These are phyloP conservation scores for Colletotrichum limetticola DNA, from an alignment of 2,329 filamentous ascomycete species.

Conservation along the genomic window DNA sequence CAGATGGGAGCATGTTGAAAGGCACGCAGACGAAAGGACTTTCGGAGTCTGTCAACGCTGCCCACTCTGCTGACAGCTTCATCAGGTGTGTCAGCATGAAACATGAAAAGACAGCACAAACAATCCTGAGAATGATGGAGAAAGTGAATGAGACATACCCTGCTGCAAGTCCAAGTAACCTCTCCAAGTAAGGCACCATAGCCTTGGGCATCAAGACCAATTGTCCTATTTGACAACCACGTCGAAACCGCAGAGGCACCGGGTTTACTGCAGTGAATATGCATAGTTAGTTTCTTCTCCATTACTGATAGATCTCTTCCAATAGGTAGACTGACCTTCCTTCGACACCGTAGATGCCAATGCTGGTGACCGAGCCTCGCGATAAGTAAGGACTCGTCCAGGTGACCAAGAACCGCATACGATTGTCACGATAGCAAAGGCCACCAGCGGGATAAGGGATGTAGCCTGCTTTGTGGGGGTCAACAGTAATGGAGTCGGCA, in stretches of 20 bases:
- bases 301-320: background rate
- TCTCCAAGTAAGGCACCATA: background rate
- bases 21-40: background rate
- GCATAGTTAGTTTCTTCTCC: background rate
- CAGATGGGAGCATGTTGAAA: background rate
- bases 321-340: slow-evolving; percentile 45
- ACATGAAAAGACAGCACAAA: background rate
- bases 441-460: background rate
- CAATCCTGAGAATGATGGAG: background rate
- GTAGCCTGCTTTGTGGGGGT: background rate
- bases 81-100: background rate
- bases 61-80: background rate
- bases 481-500: background rate
- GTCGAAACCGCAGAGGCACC: background rate
- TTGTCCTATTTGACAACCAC: background rate
- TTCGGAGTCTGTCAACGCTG: background rate
- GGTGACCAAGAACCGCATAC: slow-evolving; percentile 26
- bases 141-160: background rate
- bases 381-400: slow-evolving; percentile 55
- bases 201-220: background rate
- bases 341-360: slow-evolving; percentile 56
- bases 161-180: background rate
- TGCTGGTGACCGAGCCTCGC: slow-evolving; percentile 49
- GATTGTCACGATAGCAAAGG: background rate
- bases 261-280: background rate